Conservation (phyloP, 768 basidiomycete species). For the Naganishia antarctica region DNA sequence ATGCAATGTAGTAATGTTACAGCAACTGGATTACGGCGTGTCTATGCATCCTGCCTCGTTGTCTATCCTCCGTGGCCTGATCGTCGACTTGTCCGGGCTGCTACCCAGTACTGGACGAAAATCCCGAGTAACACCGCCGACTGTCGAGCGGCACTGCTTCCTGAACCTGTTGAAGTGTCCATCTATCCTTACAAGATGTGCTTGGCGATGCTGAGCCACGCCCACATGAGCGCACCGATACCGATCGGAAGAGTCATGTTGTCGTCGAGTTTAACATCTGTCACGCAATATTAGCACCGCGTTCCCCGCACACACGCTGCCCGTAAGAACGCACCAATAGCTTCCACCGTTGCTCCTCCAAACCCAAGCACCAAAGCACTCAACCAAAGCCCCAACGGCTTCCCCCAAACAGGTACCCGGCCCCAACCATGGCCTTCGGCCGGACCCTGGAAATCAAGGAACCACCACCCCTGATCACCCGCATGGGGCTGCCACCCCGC, state of each 20-base stretch:
- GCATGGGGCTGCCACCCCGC: conserved; percentile 14
- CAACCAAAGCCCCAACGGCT: conserved; percentile 20
- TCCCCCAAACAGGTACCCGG: conserved; percentile 52
- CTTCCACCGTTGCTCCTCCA: conserved; percentile 80
- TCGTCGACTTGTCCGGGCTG: too few species aligned
- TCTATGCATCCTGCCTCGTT: background rate
- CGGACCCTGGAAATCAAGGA: conserved; percentile 32
- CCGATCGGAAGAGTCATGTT: conserved; percentile 85
- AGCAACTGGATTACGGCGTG: background rate
- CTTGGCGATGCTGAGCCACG: conserved; percentile 43
- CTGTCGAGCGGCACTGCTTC: too few species aligned
- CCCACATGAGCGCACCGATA: conserved; percentile 68
- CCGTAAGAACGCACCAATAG: conserved; percentile 61
- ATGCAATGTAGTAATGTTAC: background rate
- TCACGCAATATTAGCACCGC: background rate
- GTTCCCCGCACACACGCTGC: too few species aligned
- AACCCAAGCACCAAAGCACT: conserved; percentile 63
- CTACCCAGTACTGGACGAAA: too few species aligned
- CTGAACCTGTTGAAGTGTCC: background rate
- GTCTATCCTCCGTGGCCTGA: too few species aligned
- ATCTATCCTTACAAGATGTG: conserved; percentile 2
- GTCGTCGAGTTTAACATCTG: conserved; percentile 87
- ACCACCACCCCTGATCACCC: conserved; percentile 42
- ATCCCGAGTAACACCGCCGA: too few species aligned
- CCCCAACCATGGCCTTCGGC: conserved; percentile 11